Evolutionary conservation across 2,329 filamentous ascomycete species (phyloP).

Genomic region (Phyllosticta paracitricarpa): DNA sequence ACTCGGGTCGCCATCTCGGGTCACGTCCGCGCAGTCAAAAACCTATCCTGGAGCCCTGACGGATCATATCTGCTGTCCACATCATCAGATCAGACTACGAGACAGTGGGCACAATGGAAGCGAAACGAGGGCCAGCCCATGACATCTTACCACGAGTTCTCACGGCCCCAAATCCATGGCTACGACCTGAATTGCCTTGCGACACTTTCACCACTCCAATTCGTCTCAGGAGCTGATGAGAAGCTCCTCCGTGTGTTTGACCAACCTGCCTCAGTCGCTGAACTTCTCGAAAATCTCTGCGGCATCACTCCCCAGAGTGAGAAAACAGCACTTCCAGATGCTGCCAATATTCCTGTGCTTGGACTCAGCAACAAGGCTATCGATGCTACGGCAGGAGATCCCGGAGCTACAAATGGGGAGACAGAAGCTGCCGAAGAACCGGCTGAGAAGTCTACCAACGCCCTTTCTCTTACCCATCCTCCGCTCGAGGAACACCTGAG

Average conservation of each 20-base stretch:
- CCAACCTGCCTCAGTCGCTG: constrained; percentile 73
- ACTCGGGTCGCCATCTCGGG: constrained; percentile 71
- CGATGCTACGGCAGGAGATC: constrained; percentile 32
- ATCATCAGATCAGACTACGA: constrained; percentile 83
- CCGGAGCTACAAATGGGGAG: constrained; percentile 18
- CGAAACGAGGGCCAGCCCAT: constrained; percentile 29
- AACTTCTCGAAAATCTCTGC: constrained; percentile 59
- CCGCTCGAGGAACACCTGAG: constrained; percentile 85
- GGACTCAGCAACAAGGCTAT: constrained; percentile 95
- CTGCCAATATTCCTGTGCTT: constrained; percentile 88
- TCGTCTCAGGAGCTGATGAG: constrained; percentile 92
- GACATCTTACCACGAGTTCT: constrained; percentile 86
- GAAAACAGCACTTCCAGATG: constrained; percentile 55
- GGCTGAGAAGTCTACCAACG: constrained; percentile 47
- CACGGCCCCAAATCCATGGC: constrained; percentile 90
- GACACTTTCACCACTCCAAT: constrained; percentile 60
- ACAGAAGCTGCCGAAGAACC: constrained; percentile 46
- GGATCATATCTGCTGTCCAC: constrained; percentile 84
- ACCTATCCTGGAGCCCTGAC: constrained; percentile 71
- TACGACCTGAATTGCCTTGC: constrained; percentile 96
- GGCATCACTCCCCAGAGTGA: constrained; percentile 36
- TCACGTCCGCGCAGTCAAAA: constrained; percentile 72
- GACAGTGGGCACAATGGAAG: constrained; percentile 71
- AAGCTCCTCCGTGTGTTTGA: constrained; percentile 95
- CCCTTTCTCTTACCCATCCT: constrained; percentile 59